Evolutionary conservation across 805 yeast species (phyloP).

Genomic region (Barnettozyma siamensis): DNA sequence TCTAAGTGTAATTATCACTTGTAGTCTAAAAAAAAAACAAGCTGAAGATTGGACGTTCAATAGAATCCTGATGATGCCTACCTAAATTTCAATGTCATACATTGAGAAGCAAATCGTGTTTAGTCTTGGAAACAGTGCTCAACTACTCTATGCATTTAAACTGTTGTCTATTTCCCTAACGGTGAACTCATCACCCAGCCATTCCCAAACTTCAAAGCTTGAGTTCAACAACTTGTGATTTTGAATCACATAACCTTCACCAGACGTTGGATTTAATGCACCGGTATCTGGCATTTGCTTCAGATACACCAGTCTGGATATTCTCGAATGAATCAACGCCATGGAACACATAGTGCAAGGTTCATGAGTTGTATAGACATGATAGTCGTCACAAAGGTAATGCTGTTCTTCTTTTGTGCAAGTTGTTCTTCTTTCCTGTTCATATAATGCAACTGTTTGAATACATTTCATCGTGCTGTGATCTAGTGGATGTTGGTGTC

Average conservation of each 20-base stretch:
- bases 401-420: conserved; percentile 6
- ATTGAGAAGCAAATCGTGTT: too few relatives aligned
- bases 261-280: conserved; percentile 49
- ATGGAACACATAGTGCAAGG: conserved; percentile 96
- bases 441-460: conserved; percentile 52
- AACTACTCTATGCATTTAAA: conserved; percentile 21
- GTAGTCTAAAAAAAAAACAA: too few relatives aligned
- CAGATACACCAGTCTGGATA: conserved; percentile 61
- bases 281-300: conserved; percentile 46
- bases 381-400: conserved; percentile 71
- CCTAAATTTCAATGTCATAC: too few relatives aligned
- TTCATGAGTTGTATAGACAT: conserved; percentile 87
- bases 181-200: conserved; percentile 41
- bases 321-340: conserved; percentile 91
- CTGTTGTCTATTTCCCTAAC: conserved; percentile 21
- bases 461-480: conserved; percentile 79
- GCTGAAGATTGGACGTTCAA: too few relatives aligned
- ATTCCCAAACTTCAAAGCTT: conserved; percentile 77
- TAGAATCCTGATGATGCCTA: too few relatives aligned
- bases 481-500: conserved; percentile 46
- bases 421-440: conserved; percentile 35
- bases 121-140: too few relatives aligned
- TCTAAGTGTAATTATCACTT: too few relatives aligned
- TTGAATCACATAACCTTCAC: conserved; percentile 69
- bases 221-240: conserved; percentile 74